Evolutionary conservation across 176 grass and related monocot genomes (phyloP), one percentile per base, ranked within the genome.

Genomic region (Dendrocalamus sinicus): DNA sequence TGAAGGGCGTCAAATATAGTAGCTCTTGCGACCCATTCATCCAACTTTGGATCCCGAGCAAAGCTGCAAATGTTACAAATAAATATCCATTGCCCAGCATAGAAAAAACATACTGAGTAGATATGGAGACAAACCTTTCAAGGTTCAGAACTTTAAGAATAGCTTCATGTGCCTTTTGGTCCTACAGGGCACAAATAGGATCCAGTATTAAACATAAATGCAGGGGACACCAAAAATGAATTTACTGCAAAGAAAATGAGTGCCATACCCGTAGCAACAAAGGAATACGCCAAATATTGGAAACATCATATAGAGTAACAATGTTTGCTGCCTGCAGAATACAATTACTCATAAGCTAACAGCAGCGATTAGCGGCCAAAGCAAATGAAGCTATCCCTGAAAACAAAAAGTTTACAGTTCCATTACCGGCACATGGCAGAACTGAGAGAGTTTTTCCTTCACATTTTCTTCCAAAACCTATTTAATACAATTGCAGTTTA

Each of bases 271-370:
- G 81, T 77, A 95, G 82, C 68, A 95, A 59, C 69, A 95, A 89
- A 78, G 93, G 93, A 89, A 95, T 92, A 43, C 47, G 88, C 90
- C 93, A 95, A 77, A 95, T 95, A 73, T 95, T 95, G 81, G 90
- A 81, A 91, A 95, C 93, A 76, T 95, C 93, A 72, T 95, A 90
- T 10, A 95, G 68, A 67, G 90, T 89, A 57, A 95, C 41, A 81
- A 95, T 92, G 26, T 95, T 92, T 39, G 71, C 41, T 59, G 84
- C 93, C 93, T 95, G 84, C 59, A 79, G 73, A 87, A 92, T 70
- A 46, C 35, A 80, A 80, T 16, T 35, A 62, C n/a, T 63, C 54
- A 85, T 85, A 24, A 88, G 71, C 19, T 84, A 51, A 35, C 75
- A 45, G 64, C 43, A 55, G 37, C 2, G 61, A 70, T 55, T 45